Evolutionary conservation across 2,329 filamentous ascomycete species (phyloP).

Genomic region (Hysterium pulicare): DNA sequence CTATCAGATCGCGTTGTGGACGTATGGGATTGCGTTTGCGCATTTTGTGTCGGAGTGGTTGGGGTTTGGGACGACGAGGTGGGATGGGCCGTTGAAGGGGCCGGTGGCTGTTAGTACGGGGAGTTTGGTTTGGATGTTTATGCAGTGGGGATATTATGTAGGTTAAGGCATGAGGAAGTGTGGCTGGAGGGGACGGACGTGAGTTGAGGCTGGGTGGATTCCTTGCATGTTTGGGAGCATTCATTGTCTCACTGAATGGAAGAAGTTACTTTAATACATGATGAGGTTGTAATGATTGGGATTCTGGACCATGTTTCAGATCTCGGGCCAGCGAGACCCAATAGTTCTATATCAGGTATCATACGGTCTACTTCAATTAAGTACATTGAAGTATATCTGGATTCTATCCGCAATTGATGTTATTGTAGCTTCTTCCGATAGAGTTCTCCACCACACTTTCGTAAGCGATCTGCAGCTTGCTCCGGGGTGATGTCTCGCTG

Average conservation of each 20-base stretch:
- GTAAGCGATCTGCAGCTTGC: constrained; percentile 78
- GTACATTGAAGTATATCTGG: neutral
- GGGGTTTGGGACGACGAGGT: constrained; percentile 70
- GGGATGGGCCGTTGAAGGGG: constrained; percentile 57
- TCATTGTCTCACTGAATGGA: too few relatives aligned
- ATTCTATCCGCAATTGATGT: too few relatives aligned
- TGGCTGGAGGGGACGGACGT: too few relatives aligned
- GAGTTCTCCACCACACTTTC: constrained; percentile 73
- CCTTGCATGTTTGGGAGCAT: too few relatives aligned
- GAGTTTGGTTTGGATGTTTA: constrained; percentile 59
- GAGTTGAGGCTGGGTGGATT: too few relatives aligned
- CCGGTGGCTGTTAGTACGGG: constrained; percentile 57
- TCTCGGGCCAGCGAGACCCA: neutral
- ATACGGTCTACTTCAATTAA: neutral
- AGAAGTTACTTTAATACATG: neutral
- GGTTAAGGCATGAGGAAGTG: constrained; percentile 1
- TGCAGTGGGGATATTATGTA: constrained; percentile 70
- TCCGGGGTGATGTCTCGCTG: constrained; percentile 97
- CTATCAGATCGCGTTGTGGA: constrained; percentile 79
- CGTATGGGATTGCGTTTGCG: constrained; percentile 70
- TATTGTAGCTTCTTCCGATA: constrained; percentile 62
- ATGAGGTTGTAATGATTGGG: neutral
- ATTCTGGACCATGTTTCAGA: neutral
- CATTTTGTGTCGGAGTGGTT: constrained; percentile 82
- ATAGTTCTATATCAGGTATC: neutral